Evolutionary conservation across 75 land plant species (phyloP).

Genomic region (Chamaecyparis obtusa): DNA sequence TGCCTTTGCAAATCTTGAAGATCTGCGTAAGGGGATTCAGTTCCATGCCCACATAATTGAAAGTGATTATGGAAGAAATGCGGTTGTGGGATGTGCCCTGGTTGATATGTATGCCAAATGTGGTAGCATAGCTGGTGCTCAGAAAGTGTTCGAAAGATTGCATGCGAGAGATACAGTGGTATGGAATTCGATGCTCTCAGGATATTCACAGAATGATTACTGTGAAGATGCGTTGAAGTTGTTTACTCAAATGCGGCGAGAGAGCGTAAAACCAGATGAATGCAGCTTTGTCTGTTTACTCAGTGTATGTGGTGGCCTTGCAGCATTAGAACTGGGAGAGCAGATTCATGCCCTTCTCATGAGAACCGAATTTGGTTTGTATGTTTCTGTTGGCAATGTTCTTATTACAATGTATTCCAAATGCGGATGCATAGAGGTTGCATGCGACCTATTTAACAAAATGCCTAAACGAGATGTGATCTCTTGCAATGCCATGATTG

Average conservation of each 20-base stretch:
- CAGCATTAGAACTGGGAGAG: conserved; percentile 43
- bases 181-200: conserved; percentile 14
- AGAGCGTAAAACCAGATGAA: conserved; percentile 48
- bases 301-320: conserved; percentile 49
- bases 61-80: conserved; percentile 21
- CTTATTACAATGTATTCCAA: conserved; percentile 59
- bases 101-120: conserved; percentile 24
- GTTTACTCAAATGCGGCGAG: conserved; percentile 47
- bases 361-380: conserved; percentile 32
- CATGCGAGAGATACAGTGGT: conserved; percentile 2
- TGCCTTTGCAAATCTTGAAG: conserved; percentile 19
- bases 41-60: conserved; percentile 20
- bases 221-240: conserved; percentile 32
- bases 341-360: conserved; percentile 49
- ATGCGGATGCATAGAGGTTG: conserved; percentile 57
- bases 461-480: conserved; percentile 48
- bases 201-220: conserved; percentile 8
- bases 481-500: conserved; percentile 61
- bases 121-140: conserved; percentile 1
- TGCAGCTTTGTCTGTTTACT: conserved; percentile 55
- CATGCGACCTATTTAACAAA: conserved; percentile 38
- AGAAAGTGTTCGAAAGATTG: conserved; percentile 9
- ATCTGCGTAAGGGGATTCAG: conserved; percentile 11
- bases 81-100: conserved; percentile 14
- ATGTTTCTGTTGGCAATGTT: conserved; percentile 54